Evolutionary conservation across 139 green algal genomes (phyloP).

Genomic region (Chlamydomonas schloesseri): DNA sequence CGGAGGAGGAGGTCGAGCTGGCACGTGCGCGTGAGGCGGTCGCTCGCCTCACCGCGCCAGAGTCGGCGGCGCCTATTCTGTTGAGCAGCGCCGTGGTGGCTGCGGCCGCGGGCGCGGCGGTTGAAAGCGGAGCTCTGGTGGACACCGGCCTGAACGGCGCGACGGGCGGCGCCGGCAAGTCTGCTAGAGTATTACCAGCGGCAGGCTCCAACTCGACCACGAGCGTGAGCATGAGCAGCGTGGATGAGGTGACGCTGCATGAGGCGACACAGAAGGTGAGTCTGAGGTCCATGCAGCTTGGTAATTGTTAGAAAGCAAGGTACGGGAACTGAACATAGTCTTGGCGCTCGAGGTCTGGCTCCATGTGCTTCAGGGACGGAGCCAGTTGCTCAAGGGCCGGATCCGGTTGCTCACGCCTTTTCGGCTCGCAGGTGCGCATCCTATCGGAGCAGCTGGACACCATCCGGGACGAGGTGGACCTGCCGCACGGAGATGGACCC

Average conservation of each 20-base stretch:
- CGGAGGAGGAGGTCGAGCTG: conserved; percentile 82
- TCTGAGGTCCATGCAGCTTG: too few species aligned
- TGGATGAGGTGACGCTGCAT: conserved; percentile 32
- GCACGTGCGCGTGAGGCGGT: conserved; percentile 72
- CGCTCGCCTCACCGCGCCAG: conserved; percentile 70
- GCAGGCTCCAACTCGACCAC: too few species aligned
- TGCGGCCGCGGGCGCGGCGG: background rate
- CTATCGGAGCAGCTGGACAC: conserved; percentile 36
- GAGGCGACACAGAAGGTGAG: conserved; percentile 29
- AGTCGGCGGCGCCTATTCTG: background rate
- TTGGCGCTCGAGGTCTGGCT: too few species aligned
- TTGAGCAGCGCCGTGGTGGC: background rate
- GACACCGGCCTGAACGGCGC: background rate
- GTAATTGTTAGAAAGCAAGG: too few species aligned
- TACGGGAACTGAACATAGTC: too few species aligned
- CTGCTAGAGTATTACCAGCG: background rate
- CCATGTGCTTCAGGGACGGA: too few species aligned
- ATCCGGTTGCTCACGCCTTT: too few species aligned
- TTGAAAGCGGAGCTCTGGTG: background rate
- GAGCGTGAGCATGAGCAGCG: background rate
- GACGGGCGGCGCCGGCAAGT: background rate
- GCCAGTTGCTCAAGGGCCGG: too few species aligned
- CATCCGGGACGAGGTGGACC: conserved; percentile 28
- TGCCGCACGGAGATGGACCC: background rate
- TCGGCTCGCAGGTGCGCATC: conserved; percentile 25